Percentiles rank a stretch among this genome's conserved stretches.
Conservation (phyloP, 225 moss, liverwort and hornwort genomes). For the Pleurozium schreberi region DNA sequence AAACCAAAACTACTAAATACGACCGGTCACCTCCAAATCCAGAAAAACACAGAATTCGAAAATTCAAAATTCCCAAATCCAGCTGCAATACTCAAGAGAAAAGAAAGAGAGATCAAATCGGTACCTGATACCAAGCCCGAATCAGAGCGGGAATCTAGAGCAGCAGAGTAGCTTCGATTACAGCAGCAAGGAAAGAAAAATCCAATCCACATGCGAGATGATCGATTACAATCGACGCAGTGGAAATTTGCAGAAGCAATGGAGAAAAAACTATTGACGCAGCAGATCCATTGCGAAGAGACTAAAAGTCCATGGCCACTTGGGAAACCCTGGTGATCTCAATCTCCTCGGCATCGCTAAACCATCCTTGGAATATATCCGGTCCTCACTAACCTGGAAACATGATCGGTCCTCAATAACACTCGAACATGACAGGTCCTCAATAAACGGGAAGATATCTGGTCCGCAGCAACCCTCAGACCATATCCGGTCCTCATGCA, state of each 20-base stretch:
- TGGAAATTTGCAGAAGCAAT: background rate
- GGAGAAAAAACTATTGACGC: background rate
- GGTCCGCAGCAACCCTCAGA: too few relatives aligned
- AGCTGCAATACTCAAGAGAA: background rate
- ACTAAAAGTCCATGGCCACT: too few relatives aligned
- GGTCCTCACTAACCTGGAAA: background rate
- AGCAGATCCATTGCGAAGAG: too few relatives aligned
- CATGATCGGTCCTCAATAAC: background rate
- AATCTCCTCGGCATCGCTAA: background rate
- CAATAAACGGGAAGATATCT: too few relatives aligned
- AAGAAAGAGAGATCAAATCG: background rate
- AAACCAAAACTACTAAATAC: background rate
- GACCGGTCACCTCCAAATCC: background rate
- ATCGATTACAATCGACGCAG: background rate
- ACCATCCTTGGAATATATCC: too few relatives aligned
- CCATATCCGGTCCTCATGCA: too few relatives aligned
- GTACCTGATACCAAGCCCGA: background rate
- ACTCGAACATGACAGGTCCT: too few relatives aligned
- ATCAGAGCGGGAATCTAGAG: background rate
- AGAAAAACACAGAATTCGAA: background rate
- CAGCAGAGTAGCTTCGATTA: background rate
- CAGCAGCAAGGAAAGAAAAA: background rate
- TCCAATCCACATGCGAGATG: background rate
- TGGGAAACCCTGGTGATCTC: conserved; percentile 22
- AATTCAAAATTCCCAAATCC: background rate